phyloP scores from a whole-genome alignment of 306 rosid genomes.

The Pyrus bretschneideri region DNA sequence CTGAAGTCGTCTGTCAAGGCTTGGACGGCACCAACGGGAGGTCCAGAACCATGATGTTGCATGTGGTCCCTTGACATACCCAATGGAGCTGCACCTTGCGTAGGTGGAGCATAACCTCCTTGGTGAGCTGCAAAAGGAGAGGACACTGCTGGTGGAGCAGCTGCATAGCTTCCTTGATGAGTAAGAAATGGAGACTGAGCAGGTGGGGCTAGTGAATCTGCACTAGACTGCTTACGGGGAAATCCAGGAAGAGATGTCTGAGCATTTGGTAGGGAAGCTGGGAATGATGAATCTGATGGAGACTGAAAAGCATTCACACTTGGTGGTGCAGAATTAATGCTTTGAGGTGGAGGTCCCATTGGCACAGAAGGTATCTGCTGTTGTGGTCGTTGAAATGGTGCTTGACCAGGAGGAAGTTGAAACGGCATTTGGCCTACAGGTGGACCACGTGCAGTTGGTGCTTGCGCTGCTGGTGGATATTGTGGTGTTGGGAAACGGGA shows the following conservation, averaged over 20 bases:
- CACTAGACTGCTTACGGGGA: slow-evolving; percentile 41
- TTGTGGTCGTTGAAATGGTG: slow-evolving; percentile 40
- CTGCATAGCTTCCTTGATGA: slow-evolving; percentile 51
- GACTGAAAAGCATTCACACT: slow-evolving; percentile 41
- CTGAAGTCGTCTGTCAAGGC: slow-evolving; percentile 84
- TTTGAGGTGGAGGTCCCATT: slow-evolving; percentile 63
- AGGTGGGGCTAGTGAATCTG: slow-evolving; percentile 51
- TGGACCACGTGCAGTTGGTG: slow-evolving; percentile 34
- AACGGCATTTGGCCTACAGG: slow-evolving; percentile 44
- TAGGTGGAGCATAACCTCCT: slow-evolving; percentile 58
- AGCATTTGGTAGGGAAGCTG: slow-evolving; percentile 36
- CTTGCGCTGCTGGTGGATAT: slow-evolving; percentile 38
- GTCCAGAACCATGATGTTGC: slow-evolving; percentile 54
- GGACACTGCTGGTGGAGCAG: slow-evolving; percentile 34
- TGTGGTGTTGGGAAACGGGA: slow-evolving; percentile 57
- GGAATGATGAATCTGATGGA: slow-evolving; percentile 35
- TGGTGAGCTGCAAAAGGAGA: slow-evolving; percentile 51
- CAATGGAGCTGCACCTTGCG: slow-evolving; percentile 46
- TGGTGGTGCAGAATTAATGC: slow-evolving; percentile 30
- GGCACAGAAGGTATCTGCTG: slow-evolving; percentile 50
- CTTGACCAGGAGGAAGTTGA: slow-evolving; percentile 44
- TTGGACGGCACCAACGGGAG: slow-evolving; percentile 59
- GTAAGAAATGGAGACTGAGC: slow-evolving; percentile 45
- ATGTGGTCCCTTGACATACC: slow-evolving; percentile 45
- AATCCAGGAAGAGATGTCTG: slow-evolving; percentile 75